phyloP scores from a whole-genome alignment of 2,329 filamentous ascomycete species.

The Pseudogymnoascus sp. region DNA sequence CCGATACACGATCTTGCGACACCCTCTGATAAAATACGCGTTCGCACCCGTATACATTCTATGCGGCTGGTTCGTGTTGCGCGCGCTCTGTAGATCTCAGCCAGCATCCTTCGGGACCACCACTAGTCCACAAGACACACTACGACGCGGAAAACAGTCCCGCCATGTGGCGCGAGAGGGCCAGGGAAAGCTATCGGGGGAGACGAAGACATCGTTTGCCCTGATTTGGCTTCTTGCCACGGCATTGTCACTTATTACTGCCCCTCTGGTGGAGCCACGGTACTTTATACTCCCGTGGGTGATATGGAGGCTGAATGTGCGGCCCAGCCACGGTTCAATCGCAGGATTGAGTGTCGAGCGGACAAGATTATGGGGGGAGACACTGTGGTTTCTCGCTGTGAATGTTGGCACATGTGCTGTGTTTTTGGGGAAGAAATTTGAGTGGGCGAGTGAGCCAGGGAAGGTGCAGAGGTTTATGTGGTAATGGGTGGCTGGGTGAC shows the following conservation, averaged over 20 bases:
- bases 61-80: conserved; percentile 61
- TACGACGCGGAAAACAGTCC: conserved; percentile 10
- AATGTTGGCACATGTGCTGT: conserved; percentile 62
- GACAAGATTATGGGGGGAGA: conserved; percentile 49
- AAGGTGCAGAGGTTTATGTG: conserved; percentile 74
- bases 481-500: conserved; percentile 37
- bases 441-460: conserved; percentile 46
- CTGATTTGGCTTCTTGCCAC: conserved; percentile 61
- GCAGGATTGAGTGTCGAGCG: neutral
- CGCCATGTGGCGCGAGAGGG: conserved; percentile 12
- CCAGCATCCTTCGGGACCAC: conserved; percentile 18
- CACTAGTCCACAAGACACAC: conserved; percentile 15
- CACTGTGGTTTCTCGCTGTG: conserved; percentile 58
- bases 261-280: conserved; percentile 86
- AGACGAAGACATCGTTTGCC: conserved; percentile 40
- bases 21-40: conserved; percentile 56
- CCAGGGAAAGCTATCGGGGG: conserved; percentile 19
- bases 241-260: conserved; percentile 70
- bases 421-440: conserved; percentile 61
- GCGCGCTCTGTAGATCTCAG: conserved; percentile 38
- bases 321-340: conserved; percentile 11
- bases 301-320: conserved; percentile 78
- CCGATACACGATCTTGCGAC: conserved; percentile 65
- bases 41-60: conserved; percentile 64
- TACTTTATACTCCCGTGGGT: conserved; percentile 97